Evolutionary conservation across 805 yeast species (phyloP), one percentile per base, ranked within the genome.

Genomic region (Candida tallmaniae): DNA sequence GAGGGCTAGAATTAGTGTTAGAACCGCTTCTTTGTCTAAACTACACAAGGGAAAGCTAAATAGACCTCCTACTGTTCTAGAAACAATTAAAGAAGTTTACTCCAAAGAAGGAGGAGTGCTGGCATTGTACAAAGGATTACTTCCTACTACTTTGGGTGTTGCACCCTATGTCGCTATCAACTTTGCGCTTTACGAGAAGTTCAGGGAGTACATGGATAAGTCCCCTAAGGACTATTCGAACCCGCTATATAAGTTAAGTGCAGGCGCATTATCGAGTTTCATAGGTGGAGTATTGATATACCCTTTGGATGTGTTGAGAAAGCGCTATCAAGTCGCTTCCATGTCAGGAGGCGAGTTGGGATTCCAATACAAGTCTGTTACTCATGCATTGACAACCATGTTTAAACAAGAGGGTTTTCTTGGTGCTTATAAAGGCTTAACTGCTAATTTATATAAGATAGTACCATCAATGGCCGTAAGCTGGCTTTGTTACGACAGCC

Each of bases 391-490:
- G 21, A 53, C 60, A 3, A 73, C 82, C 4, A 86, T 90, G 23
- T 78, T 82, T 39, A 69, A 60, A 42, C 61, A 68, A 14, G 97
- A 90, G 56, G 97, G 97, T 1, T 63, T 70, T 31, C 62, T 56
- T 28, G 90, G 89, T 1, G 74, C 83, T 24, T 83, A 80, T 61
- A 80, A 76, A 48, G 90, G 90, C 0, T 65, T 82, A 55, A 70
- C 78, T 2, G 93, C 95, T 1, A 87, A 87, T 52, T 67, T 86
- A 54, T 80, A 84, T 68, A 90, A 89, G 54, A 93, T 90, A 4
- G 83, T 87, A 30, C 97, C 97, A 0, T 80, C 93, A 10, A 90
- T 93, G 89, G 97, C 97, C 4, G 87, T 89, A 12, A 86, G 90
- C 40, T 90, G 97, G 96, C 67, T 88, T 47, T 78, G 84, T 41